Evolutionary conservation across 805 yeast species (phyloP), one percentile per base, ranked within the genome.

Genomic region (Phaffomyces thermotolerans): DNA sequence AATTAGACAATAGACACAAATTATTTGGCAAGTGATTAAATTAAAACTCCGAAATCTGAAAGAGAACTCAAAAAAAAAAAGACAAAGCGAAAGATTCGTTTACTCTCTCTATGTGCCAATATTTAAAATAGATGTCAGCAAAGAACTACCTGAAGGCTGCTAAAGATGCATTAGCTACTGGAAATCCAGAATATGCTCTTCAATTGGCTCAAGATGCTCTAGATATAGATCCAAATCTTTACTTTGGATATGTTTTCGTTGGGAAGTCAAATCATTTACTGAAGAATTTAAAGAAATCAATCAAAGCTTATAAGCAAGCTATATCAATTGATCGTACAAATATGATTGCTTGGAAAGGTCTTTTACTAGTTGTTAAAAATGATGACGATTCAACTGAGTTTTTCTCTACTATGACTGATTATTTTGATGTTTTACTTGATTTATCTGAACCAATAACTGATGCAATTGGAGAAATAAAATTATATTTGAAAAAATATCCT

Each of bases 271-370:
- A 72, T 44, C 79, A 78, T 46, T 58, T 73, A 8, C 52, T 71
- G 42, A 58, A 66, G 13, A 62, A 73, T 6, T 45, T 58, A 5
- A 54, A 57, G 2, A 52, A 59, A 4, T 81, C 86, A 0, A 49
- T 63, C 12, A 50, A 49, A 23, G 59, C 72, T 10, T 82, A 80
- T 52, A 53, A 54, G 27, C 56, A 53, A 18, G 89, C 89, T 0
- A 71, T 77, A 3, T 52, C 58, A 6, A 41, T 79, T 1, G 73
- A 78, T 25, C 72, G 76, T 0, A 66, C 67, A 2, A 76, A 81
- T 40, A 50, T 78, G 2, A 59, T 75, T 23, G 95, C 89, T 0
- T 90, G 93, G 95, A 87, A 85, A 55, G 98, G 98, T 1, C 69
- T 81, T 46, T 63, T 79, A 46, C 72, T 76, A 39, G 60, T 78